phyloP scores from a whole-genome alignment of 306 rosid species.

The Acmispon strigosus region DNA sequence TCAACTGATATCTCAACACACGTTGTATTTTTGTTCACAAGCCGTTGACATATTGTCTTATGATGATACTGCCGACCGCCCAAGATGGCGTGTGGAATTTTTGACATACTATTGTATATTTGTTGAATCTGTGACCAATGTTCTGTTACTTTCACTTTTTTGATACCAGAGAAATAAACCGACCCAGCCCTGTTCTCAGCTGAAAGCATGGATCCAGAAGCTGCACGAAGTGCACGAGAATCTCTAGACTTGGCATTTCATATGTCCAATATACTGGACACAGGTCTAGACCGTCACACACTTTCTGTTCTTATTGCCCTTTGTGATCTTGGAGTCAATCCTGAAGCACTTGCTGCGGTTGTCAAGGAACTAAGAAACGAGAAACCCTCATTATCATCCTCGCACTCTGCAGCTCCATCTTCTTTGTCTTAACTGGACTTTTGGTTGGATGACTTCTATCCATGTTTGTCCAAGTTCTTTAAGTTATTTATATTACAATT shows the following conservation, averaged over 20 bases:
- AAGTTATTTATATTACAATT: too few species aligned
- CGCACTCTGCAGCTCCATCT: slow-evolving; percentile 7
- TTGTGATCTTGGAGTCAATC: slow-evolving; percentile 75
- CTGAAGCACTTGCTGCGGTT: slow-evolving; percentile 69
- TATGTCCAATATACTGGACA: slow-evolving; percentile 60
- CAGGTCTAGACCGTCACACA: slow-evolving; percentile 67
- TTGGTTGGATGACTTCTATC: too few species aligned
- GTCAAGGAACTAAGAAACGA: slow-evolving; percentile 60
- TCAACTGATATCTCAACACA: too few species aligned
- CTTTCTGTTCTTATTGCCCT: slow-evolving; percentile 77
- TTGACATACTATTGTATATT: too few species aligned
- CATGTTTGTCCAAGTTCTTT: too few species aligned
- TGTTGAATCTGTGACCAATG: not conserved
- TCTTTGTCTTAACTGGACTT: slow-evolving; percentile 3
- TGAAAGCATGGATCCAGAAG: slow-evolving; percentile 53
- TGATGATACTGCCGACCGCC: too few species aligned
- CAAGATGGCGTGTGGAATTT: too few species aligned
- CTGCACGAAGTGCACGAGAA: slow-evolving; percentile 58
- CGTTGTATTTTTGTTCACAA: too few species aligned
- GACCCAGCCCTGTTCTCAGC: not conserved
- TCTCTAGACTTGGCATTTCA: slow-evolving; percentile 75
- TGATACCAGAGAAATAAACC: not conserved
- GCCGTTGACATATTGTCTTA: too few species aligned
- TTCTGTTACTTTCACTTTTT: not conserved
- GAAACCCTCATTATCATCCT: slow-evolving; percentile 20